Evolutionary conservation across 2,329 filamentous ascomycete genomes (phyloP).

Genomic region (Furcasterigmium sp.): DNA sequence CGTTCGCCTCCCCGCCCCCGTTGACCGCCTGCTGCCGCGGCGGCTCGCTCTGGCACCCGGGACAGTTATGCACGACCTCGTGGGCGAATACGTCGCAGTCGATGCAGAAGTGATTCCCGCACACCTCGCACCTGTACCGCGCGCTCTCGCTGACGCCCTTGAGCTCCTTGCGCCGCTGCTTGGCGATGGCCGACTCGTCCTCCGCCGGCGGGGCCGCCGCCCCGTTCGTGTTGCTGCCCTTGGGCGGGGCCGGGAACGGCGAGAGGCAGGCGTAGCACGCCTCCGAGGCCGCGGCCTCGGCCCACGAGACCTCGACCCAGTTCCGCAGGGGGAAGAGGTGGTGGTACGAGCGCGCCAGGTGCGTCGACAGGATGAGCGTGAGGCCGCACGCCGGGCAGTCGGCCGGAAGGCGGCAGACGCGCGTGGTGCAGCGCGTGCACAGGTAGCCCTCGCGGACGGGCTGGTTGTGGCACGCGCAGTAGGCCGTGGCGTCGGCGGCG

Average conservation of each 20-base stretch:
- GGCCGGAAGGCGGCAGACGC: conserved; percentile 84
- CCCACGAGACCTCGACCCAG: conserved; percentile 88
- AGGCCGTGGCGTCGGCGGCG: conserved; percentile 56
- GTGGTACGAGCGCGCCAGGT: conserved; percentile 88
- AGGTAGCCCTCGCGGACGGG: conserved; percentile 80
- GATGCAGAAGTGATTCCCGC: conserved; percentile 89
- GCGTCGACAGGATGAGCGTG: conserved; percentile 89
- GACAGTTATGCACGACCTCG: conserved; percentile 92
- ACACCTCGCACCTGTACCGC: conserved; percentile 85
- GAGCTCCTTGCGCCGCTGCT: conserved; percentile 14
- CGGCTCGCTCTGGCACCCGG: conserved; percentile 67
- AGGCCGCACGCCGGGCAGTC: conserved; percentile 90
- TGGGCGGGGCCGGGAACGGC: conserved; percentile 56
- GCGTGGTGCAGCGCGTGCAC: conserved; percentile 82
- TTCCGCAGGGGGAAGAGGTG: conserved; percentile 87
- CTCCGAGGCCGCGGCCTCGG: conserved; percentile 53
- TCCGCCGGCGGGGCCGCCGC: conserved; percentile 5
- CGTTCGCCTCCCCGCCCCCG: conserved; percentile 25
- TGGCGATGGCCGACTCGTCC: conserved; percentile 14
- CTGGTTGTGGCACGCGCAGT: conserved; percentile 87
- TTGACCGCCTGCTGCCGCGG: conserved; percentile 25
- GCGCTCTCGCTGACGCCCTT: conserved; percentile 79
- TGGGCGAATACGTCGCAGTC: conserved; percentile 96
- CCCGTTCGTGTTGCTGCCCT: conserved; percentile 8
- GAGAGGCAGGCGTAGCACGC: conserved; percentile 76